A percentile compares a stretch with the other conserved stretches of the same genome.
Evolutionary conservation across 768 basidiomycete genomes (phyloP).

Genomic region (Grammothele lineata): DNA sequence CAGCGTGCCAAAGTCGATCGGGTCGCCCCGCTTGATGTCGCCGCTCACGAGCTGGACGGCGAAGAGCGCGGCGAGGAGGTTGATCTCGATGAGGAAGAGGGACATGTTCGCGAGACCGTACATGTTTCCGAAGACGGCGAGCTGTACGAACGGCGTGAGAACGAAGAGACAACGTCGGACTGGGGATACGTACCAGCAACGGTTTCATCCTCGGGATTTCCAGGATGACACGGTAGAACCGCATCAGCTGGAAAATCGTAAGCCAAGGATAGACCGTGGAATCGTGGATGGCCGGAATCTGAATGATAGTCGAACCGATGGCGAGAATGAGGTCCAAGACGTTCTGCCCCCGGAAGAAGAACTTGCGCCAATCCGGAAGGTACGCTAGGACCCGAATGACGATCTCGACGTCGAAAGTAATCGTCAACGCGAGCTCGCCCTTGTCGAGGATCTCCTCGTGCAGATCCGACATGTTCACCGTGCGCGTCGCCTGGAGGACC

Average conservation of each 20-base stretch:
- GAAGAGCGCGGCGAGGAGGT: constrained; percentile 79
- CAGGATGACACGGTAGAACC: constrained; percentile 91
- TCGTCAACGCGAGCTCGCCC: constrained; percentile 72
- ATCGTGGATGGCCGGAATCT: constrained; percentile 71
- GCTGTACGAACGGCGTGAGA: constrained; percentile 36
- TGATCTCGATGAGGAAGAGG: constrained; percentile 83
- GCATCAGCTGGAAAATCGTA: constrained; percentile 76
- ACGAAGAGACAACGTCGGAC: not conserved
- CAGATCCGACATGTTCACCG: constrained; percentile 41
- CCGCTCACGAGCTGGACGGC: constrained; percentile 84
- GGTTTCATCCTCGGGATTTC: constrained; percentile 89
- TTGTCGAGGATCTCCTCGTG: constrained; percentile 52
- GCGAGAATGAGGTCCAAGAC: constrained; percentile 76
- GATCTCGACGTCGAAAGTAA: constrained; percentile 89
- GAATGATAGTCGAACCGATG: constrained; percentile 70
- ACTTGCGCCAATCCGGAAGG: constrained; percentile 79
- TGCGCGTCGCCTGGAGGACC: constrained; percentile 66
- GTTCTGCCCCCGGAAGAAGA: constrained; percentile 60
- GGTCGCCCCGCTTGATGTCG: constrained; percentile 50
- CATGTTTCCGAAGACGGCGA: constrained; percentile 89
- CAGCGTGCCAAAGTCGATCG: constrained; percentile 76
- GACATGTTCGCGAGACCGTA: constrained; percentile 90
- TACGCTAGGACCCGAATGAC: constrained; percentile 63
- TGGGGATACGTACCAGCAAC: constrained; percentile 58
- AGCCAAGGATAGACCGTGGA: constrained; percentile 81